Evolutionary conservation across 2,329 filamentous ascomycete species (phyloP).

Genomic region (Cercospora sp.): DNA sequence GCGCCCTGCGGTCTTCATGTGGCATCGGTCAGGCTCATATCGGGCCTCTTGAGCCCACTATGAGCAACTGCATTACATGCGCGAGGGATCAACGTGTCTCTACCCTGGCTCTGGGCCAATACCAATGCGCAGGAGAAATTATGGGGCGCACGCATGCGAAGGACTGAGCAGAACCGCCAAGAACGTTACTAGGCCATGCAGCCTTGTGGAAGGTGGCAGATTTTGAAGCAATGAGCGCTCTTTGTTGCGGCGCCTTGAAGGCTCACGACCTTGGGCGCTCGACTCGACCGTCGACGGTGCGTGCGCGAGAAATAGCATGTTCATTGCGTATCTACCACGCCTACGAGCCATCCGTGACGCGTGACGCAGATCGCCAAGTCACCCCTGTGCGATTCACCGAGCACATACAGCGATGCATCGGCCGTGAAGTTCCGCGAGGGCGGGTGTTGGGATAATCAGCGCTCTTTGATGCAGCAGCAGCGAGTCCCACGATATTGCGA

Average conservation of each 20-base stretch:
- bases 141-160: not conserved
- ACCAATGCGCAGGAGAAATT: not conserved
- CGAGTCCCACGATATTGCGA: not conserved
- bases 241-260: not conserved
- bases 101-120: not conserved
- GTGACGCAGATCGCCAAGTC: not conserved
- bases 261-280: not conserved
- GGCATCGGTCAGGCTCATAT: not conserved
- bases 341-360: too few species aligned
- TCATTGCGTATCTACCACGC: not conserved
- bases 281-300: not conserved
- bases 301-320: not conserved
- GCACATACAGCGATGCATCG: not conserved
- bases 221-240: too few species aligned
- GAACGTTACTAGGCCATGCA: too few species aligned
- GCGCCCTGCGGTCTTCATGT: not conserved
- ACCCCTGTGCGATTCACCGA: not conserved
- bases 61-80: not conserved
- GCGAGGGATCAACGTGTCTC: not conserved
- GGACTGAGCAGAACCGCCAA: not conserved
- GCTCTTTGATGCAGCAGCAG: not conserved
- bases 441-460: not conserved
- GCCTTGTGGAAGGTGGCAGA: too few species aligned
- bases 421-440: not conserved
- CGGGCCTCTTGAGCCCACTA: not conserved